A percentile compares a stretch with the other conserved stretches of the same genome.
Evolutionary conservation across 306 rosid genomes (phyloP).

Genomic region (Calophaca sinica): DNA sequence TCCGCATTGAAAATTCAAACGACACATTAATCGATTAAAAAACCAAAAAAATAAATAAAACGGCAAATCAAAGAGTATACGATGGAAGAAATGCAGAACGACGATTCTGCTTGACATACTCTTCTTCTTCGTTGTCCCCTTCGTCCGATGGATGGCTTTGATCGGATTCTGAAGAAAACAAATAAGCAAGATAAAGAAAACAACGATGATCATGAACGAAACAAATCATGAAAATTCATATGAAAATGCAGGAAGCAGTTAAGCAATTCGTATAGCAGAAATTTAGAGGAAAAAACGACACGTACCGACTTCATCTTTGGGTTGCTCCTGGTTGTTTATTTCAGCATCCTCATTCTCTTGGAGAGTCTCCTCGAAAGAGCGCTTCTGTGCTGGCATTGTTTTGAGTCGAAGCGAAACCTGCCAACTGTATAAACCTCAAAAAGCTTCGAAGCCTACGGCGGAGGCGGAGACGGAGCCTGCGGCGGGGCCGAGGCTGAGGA

Average conservation of each 20-base stretch:
- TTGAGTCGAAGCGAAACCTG: slow-evolving; percentile 34
- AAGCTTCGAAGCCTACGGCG: not conserved
- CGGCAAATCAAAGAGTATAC: slow-evolving; percentile 30
- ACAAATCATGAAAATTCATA: slow-evolving; percentile 35
- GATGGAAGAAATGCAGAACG: slow-evolving; percentile 31
- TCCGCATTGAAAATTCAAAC: slow-evolving; percentile 49
- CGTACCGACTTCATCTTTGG: slow-evolving; percentile 64
- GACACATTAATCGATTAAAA: slow-evolving; percentile 32
- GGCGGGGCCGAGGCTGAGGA: not conserved
- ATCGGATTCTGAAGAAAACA: slow-evolving; percentile 63
- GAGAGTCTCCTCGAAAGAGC: slow-evolving; percentile 45
- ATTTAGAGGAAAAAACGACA: slow-evolving; percentile 37
- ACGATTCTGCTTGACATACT: slow-evolving; percentile 56
- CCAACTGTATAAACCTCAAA: not conserved
- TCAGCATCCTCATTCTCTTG: slow-evolving; percentile 52
- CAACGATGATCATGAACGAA: slow-evolving; percentile 38
- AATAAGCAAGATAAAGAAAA: slow-evolving; percentile 7
- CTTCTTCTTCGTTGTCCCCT: slow-evolving; percentile 50
- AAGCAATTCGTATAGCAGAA: not conserved
- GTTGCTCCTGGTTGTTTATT: slow-evolving; percentile 40
- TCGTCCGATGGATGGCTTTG: slow-evolving; percentile 57
- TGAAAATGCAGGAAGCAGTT: slow-evolving; percentile 32
- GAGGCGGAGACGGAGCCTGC: not conserved
- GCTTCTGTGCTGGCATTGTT: slow-evolving; percentile 84
- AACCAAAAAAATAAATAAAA: not conserved